Evolutionary conservation across 2,329 filamentous ascomycete genomes (phyloP), one percentile per base, ranked within the genome.

Genomic region (Arthrobotrys pseudoclavata): DNA sequence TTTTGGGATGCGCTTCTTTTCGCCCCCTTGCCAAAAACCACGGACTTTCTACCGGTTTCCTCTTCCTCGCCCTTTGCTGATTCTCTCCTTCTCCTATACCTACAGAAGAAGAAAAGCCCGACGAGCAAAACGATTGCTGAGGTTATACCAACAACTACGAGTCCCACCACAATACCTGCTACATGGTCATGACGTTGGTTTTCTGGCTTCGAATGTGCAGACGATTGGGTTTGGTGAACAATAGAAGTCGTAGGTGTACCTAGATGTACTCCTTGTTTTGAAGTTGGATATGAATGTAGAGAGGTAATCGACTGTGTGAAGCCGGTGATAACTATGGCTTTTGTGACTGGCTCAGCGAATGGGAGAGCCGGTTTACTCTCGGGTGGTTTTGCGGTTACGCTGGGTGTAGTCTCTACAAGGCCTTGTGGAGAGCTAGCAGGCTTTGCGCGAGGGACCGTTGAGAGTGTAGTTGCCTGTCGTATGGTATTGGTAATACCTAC

Each of bases 31-130:
- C 60, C 67, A 53, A 68, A 77, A 31, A 66, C 20, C 4, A 61
- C 53, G n/a, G 62, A 67, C 29, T 29, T 55, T 31, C 53, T 47
- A 22, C 47, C 52, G 9, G n/a, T 42, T 10, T 68, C 66, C 6
- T 52, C 66, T 42, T 24, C 40, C 5, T 40, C 53, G 9, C 13
- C 26, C 9, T 48, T 62, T 26, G 42, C 48, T 10, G 18, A 4
- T 9, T 66, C 67, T 12, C 66, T 67, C 45, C 53, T 70, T 34
- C 66, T 37, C 26, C 66, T 77, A 24, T 67, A 40, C 20, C 66
- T 55, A 34, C 74, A 77, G 34, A 77, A 77, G 50, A 77, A 77
- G 37, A 77, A 67, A n/a, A 77, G n/a, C 0, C 53, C 61, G 18
- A 77, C 31, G 1, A 71, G 42, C 24, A 68, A 67, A 18, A 77